Base-by-base conservation (phyloP, 768 basidiomycete species). In the Mycena galericulata region DNA sequence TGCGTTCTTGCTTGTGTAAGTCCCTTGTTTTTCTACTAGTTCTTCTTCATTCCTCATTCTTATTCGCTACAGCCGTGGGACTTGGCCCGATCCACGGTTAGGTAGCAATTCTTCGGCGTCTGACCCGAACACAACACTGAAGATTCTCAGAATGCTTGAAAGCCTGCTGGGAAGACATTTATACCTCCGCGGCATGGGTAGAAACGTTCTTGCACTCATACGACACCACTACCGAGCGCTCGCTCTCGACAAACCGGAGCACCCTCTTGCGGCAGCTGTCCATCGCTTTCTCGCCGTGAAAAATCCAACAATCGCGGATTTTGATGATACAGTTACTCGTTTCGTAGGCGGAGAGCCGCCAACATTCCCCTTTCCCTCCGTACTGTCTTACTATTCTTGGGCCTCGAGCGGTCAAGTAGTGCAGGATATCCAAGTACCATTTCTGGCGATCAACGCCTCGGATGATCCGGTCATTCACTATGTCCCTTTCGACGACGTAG, bases 151-250 rank as follows among this genome's bases (percentile, higher is more conserved):
- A 36, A 81, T 94, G 43, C 71, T 87, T 40, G 79, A 75, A 47
- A 84, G 85, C 32, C 89, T 86, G 69, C 76, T 90, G 43, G 86
- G 89, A 60, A 87, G 45, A 22, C 45, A 73, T n/a, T n/a, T 94
- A 45, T 96, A 95, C 75, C 91, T 92, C 20, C 89, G 84, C 75
- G 91, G 88, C 46, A 90, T 96, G 92, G 93, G 89, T 6, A 82
- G 81, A 65, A 96, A 95, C 76, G 83, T 95, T n/a, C 80, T 84
- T 53, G 86, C 82, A 41, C 78, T 92, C 51, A 74, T 92, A 65
- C 84, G 79, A 71, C 82, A 83, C 53, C 89, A 94, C 69, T 70
- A 79, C 17, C 73, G 81, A 29, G 58, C 82, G 2, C 77, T 92
- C 27, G 77, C 81, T 29, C 72, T 81, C 56, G 84, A 88, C 73